These are phyloP conservation scores for Penicillium tannophilum DNA, from an alignment of 495 filamentous ascomycete species.

Conservation along the genomic window DNA sequence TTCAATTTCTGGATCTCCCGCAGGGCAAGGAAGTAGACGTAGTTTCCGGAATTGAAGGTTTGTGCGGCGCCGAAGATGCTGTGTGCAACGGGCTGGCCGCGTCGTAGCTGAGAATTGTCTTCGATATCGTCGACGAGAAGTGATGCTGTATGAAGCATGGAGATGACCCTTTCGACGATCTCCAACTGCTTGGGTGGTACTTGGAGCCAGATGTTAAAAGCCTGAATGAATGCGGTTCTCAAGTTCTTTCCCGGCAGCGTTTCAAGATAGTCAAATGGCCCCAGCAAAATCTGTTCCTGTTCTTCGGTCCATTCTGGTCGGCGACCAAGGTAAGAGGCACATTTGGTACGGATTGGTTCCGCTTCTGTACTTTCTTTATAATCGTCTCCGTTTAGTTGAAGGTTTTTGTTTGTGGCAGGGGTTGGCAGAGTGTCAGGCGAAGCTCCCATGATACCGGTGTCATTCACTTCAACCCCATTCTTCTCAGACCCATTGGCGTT, in stretches of 20 bases:
- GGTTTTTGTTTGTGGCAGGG: neutral
- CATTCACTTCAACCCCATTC: neutral
- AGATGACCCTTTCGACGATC: slow-evolving; percentile 1
- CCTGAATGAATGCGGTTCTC: slow-evolving; percentile 8
- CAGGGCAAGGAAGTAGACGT: slow-evolving; percentile 81
- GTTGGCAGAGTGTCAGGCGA: neutral
- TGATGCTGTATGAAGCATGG: neutral
- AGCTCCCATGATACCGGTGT: neutral
- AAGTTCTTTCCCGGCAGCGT: slow-evolving; percentile 10
- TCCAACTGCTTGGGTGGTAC: slow-evolving; percentile 1
- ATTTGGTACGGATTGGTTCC: neutral
- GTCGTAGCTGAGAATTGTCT: slow-evolving; percentile 73
- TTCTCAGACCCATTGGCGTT: neutral
- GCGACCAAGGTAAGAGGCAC: neutral
- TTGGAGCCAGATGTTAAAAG: slow-evolving; percentile 11
- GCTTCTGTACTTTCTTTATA: neutral
- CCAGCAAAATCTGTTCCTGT: neutral
- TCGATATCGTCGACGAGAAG: slow-evolving; percentile 74
- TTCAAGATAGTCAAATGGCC: slow-evolving; percentile 11
- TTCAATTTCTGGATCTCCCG: slow-evolving; percentile 65
- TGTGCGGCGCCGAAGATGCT: slow-evolving; percentile 85
- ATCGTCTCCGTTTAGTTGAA: neutral
- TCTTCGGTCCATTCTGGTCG: neutral
- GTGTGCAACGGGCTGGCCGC: slow-evolving; percentile 85
- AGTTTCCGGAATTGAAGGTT: slow-evolving; percentile 92